Base-by-base conservation (phyloP, 108 stramenopile species). In the Seminavis robusta region DNA sequence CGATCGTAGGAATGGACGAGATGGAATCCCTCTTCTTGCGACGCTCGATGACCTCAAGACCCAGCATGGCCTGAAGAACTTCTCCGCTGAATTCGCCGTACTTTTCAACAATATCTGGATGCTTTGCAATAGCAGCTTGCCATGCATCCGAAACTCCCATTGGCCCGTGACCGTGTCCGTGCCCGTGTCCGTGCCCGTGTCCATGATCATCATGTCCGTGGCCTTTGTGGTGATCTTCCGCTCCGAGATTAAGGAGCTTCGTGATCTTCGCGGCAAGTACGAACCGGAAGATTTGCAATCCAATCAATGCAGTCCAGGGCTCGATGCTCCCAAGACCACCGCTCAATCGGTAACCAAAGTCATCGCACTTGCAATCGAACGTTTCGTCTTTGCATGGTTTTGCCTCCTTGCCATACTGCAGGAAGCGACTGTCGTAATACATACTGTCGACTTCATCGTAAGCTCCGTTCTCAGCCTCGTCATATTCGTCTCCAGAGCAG, bases 11-110 rank as follows among this genome's bases (percentile, higher is more conserved):
- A n/a, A n/a, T n/a, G n/a, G n/a, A n/a, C n/a, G n/a, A n/a, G n/a
- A n/a, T n/a, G n/a, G n/a, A n/a, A n/a, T n/a, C n/a, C n/a, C n/a
- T n/a, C n/a, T n/a, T n/a, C n/a, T n/a, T n/a, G n/a, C n/a, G n/a
- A n/a, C n/a, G n/a, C n/a, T n/a, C n/a, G n/a, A n/a, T n/a, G n/a
- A n/a, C n/a, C n/a, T n/a, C n/a, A 26, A 94, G 69, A n/a, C 89
- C 93, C 36, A 94, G 80, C 93, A 94, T 94, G 13, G 83, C 84
- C 50, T 83, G 75, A 16, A 94, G 59, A 11, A 89, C 65, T 55
- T 89, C 76, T 0, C 76, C 70, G 52, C 81, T 83, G 45, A 94
- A 91, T 43, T 82, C 66, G 3, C 93, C 93, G 56, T 81, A 68
- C 37, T 73, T 72, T 42, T 68, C 49, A 0, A 88, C 93, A 25